Percentiles rank a stretch among this genome's conserved stretches.
Conservation (phyloP, 306 rosid species). For the Medicago ruthenica region DNA sequence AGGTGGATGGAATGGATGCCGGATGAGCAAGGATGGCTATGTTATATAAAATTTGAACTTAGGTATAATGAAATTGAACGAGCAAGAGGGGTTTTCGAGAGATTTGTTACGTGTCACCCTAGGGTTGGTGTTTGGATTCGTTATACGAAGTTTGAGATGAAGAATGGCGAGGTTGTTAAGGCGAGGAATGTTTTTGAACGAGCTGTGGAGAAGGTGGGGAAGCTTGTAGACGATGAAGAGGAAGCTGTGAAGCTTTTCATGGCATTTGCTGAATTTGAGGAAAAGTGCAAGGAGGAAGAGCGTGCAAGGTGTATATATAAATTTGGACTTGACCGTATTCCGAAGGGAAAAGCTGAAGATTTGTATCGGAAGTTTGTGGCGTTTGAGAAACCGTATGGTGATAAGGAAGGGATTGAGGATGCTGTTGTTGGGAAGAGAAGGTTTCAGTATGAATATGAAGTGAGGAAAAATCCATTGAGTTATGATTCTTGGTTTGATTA, state of each 20-base stretch:
- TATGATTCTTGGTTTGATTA: too few relatives aligned
- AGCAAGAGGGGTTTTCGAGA: slow-evolving; percentile 72
- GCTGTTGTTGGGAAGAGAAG: too few relatives aligned
- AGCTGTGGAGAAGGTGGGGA: slow-evolving; percentile 80
- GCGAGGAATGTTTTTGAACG: slow-evolving; percentile 73
- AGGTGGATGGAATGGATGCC: slow-evolving; percentile 97
- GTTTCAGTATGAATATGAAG: too few relatives aligned
- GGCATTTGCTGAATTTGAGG: too few relatives aligned
- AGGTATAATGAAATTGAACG: slow-evolving; percentile 84
- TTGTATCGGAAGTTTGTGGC: too few relatives aligned
- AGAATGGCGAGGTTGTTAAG: slow-evolving; percentile 72
- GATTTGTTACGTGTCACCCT: slow-evolving; percentile 79
- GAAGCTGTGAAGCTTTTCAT: slow-evolving; percentile 82
- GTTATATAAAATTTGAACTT: slow-evolving; percentile 82
- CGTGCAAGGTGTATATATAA: too few relatives aligned
- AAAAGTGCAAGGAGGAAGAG: too few relatives aligned
- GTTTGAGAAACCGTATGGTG: too few relatives aligned
- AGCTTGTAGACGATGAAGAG: slow-evolving; percentile 77
- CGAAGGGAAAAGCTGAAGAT: too few relatives aligned
- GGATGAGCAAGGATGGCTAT: slow-evolving; percentile 87
- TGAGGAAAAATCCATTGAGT: too few relatives aligned
- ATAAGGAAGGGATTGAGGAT: too few relatives aligned
- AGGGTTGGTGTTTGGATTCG: slow-evolving; percentile 82
- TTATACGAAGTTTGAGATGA: slow-evolving; percentile 93
- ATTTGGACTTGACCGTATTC: too few relatives aligned